Evolutionary conservation across 495 filamentous ascomycete genomes (phyloP).

Genomic region (Penicillium steckii): DNA sequence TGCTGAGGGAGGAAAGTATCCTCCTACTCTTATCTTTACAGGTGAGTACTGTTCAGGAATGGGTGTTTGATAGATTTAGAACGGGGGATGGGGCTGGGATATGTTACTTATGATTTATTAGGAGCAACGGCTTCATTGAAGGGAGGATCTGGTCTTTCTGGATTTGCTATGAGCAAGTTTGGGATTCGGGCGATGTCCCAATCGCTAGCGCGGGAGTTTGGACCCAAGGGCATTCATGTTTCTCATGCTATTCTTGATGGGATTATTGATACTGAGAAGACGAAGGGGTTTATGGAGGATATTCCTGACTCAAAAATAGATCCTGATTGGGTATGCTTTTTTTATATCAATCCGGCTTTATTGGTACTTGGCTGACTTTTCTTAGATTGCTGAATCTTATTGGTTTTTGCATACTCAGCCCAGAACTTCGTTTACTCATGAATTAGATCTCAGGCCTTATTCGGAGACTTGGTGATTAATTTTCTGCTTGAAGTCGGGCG

Average conservation of each 20-base stretch:
- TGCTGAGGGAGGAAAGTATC: slow-evolving; percentile 37
- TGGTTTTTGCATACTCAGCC: slow-evolving; percentile 74
- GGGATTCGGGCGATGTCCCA: slow-evolving; percentile 65
- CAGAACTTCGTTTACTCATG: slow-evolving; percentile 63
- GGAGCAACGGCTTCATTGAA: slow-evolving; percentile 72
- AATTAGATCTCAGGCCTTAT: slow-evolving; percentile 66
- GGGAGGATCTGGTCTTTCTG: slow-evolving; percentile 55
- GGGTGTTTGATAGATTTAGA: too few species aligned
- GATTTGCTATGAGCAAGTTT: slow-evolving; percentile 71
- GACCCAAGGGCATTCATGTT: slow-evolving; percentile 74
- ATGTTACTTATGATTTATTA: not conserved
- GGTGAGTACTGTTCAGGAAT: slow-evolving; percentile 9
- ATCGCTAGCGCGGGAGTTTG: slow-evolving; percentile 72
- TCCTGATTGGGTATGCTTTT: slow-evolving; percentile 58
- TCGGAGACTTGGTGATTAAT: slow-evolving; percentile 53
- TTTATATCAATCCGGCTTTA: not conserved
- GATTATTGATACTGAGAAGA: slow-evolving; percentile 68
- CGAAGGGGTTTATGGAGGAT: slow-evolving; percentile 52
- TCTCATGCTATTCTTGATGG: slow-evolving; percentile 73
- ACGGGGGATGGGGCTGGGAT: too few species aligned
- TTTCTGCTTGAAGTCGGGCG: too few species aligned
- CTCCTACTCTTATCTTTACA: slow-evolving; percentile 71
- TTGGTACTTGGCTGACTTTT: not conserved
- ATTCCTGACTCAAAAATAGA: slow-evolving; percentile 63
- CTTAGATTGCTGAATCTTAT: slow-evolving; percentile 72